Evolutionary conservation across 2,329 filamentous ascomycete species (phyloP).

Genomic region (Epichloe glyceriae): DNA sequence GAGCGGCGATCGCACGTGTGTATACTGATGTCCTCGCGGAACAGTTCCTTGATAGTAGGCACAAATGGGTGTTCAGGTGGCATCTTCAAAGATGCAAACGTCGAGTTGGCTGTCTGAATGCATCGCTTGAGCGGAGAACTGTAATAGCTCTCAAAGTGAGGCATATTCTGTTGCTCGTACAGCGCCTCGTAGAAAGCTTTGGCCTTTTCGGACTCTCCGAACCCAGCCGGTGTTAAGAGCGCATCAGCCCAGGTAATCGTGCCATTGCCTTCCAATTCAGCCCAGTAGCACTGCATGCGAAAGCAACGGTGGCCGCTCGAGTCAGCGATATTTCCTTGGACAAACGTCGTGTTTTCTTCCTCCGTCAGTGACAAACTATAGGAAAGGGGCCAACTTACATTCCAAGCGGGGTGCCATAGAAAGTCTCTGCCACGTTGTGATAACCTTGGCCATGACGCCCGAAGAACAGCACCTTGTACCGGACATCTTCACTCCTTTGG

Average conservation of each 20-base stretch:
- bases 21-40: constrained; percentile 53
- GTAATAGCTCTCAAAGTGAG: constrained; percentile 52
- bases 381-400: constrained; percentile 30
- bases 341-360: neutral
- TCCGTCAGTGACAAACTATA: neutral
- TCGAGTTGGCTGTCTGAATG: constrained; percentile 47
- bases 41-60: constrained; percentile 49
- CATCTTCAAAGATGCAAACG: constrained; percentile 41
- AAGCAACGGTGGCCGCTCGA: neutral
- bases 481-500: constrained; percentile 26
- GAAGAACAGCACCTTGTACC: constrained; percentile 56
- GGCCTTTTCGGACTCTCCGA: constrained; percentile 43
- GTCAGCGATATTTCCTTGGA: neutral
- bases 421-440: constrained; percentile 49
- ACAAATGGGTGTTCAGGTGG: constrained; percentile 37
- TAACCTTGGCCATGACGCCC: constrained; percentile 59
- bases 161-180: constrained; percentile 39
- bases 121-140: constrained; percentile 51
- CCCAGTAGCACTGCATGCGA: constrained; percentile 46
- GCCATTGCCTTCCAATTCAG: constrained; percentile 47
- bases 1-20: constrained; percentile 57
- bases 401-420: constrained; percentile 58
- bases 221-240: constrained; percentile 43
- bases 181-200: constrained; percentile 45
- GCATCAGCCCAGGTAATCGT: constrained; percentile 52